Evolutionary conservation across 208 protist species (phyloP).

Genomic region (Trypanosoma grayi): DNA sequence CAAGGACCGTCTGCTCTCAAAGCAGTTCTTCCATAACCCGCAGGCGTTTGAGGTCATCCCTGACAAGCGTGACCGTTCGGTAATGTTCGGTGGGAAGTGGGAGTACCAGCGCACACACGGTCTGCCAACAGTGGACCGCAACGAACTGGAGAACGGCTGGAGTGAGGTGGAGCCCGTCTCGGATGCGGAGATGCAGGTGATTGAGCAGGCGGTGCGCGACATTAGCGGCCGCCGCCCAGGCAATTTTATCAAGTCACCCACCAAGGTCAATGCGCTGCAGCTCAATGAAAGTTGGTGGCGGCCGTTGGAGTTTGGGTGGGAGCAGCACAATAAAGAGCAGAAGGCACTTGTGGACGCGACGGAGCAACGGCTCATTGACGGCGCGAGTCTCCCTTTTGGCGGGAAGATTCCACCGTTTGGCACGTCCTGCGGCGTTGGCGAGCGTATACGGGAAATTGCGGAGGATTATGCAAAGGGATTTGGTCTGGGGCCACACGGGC

Average conservation of each 20-base stretch:
- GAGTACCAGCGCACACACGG: slow-evolving; percentile 71
- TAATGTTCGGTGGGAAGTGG: slow-evolving; percentile 78
- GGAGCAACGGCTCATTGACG: slow-evolving; percentile 72
- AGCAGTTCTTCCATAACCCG: slow-evolving; percentile 84
- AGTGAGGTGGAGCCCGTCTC: slow-evolving; percentile 54
- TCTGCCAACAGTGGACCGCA: slow-evolving; percentile 83
- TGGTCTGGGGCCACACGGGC: slow-evolving; percentile 77
- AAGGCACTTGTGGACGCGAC: slow-evolving; percentile 54
- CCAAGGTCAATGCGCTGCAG: slow-evolving; percentile 54
- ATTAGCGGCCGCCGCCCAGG: slow-evolving; percentile 85
- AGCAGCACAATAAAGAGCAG: slow-evolving; percentile 76
- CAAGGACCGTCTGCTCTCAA: slow-evolving; percentile 75
- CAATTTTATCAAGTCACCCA: slow-evolving; percentile 82
- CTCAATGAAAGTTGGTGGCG: slow-evolving; percentile 88
- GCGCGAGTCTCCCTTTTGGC: slow-evolving; percentile 62
- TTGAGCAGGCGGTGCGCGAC: slow-evolving; percentile 89
- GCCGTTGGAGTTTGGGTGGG: slow-evolving; percentile 77
- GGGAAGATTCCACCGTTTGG: slow-evolving; percentile 79
- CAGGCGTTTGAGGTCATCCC: slow-evolving; percentile 86
- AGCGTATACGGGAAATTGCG: slow-evolving; percentile 79
- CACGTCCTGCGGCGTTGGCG: slow-evolving; percentile 81
- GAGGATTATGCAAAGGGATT: slow-evolving; percentile 83
- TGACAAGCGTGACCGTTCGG: slow-evolving; percentile 60
- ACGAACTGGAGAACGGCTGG: slow-evolving; percentile 87
- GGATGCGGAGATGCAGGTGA: slow-evolving; percentile 63